Percentiles rank a stretch among this genome's conserved stretches.
phyloP scores from a whole-genome alignment of 257 asterid genomes.

The Nemophila menziesii region DNA sequence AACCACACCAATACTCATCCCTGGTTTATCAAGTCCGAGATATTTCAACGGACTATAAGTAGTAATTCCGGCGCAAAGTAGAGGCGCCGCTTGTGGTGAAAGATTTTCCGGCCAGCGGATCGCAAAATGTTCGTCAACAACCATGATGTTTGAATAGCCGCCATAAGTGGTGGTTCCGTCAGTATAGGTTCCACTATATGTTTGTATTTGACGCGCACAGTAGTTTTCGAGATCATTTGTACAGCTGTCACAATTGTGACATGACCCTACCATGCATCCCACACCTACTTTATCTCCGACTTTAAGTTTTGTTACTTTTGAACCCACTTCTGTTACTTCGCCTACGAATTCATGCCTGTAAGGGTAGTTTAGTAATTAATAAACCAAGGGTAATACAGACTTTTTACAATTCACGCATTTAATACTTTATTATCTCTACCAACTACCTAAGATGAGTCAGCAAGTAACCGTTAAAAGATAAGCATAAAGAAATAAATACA shows the following conservation, averaged over 20 bases:
- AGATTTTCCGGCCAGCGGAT: conserved; percentile 40
- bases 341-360: conserved; percentile 22
- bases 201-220: conserved; percentile 1
- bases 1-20: conserved; percentile 32
- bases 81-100: conserved; percentile 47
- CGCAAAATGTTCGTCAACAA: conserved; percentile 45
- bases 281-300: conserved; percentile 22
- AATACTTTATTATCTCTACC: too few relatives aligned
- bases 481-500: too few relatives aligned
- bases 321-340: conserved; percentile 24
- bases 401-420: too few relatives aligned
- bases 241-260: conserved; percentile 13
- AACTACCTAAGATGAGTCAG: too few relatives aligned
- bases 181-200: conserved; percentile 3
- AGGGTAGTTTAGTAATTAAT: too few relatives aligned
- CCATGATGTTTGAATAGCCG: conserved; percentile 46
- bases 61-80: conserved; percentile 50
- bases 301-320: conserved; percentile 32
- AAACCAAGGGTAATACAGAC: too few relatives aligned
- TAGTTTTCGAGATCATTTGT: conserved; percentile 14
- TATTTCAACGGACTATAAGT: conserved; percentile 30
- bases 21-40: conserved; percentile 37
- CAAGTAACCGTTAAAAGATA: too few relatives aligned
- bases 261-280: conserved; percentile 13
- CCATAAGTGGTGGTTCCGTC: conserved; percentile 29